Evolutionary conservation across 345 rosid species (phyloP).

Genomic region (Arabidopsis arenosa): DNA sequence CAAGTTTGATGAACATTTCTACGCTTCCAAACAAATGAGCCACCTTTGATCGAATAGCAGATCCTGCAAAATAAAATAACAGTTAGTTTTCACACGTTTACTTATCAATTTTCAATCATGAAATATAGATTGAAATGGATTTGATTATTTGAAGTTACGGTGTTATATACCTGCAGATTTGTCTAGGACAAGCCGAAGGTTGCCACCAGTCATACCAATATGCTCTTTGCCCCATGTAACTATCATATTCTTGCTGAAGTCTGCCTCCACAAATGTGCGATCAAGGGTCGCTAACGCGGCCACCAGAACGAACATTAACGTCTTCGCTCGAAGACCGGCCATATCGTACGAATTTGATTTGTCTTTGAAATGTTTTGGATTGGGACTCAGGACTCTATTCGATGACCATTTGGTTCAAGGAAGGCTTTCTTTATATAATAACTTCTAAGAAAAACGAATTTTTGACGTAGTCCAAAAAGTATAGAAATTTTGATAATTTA

Average conservation of each 20-base stretch:
- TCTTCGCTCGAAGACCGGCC: slow-evolving; percentile 44
- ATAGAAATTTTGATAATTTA: neutral
- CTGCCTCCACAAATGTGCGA: slow-evolving; percentile 53
- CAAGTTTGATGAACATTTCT: slow-evolving; percentile 82
- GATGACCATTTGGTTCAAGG: slow-evolving; percentile 4
- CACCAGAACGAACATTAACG: slow-evolving; percentile 43
- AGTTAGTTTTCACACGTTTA: neutral
- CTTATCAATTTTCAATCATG: neutral
- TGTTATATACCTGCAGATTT: slow-evolving; percentile 53
- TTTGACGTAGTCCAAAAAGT: slow-evolving; percentile 26
- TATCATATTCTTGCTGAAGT: slow-evolving; percentile 57
- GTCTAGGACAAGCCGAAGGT: slow-evolving; percentile 67
- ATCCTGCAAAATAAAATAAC: slow-evolving; percentile 45
- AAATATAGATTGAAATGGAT: neutral
- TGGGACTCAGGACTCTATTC: slow-evolving; percentile 2
- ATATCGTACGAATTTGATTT: slow-evolving; percentile 40
- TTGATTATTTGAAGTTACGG: neutral
- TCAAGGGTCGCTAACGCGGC: slow-evolving; percentile 44
- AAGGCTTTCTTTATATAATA: slow-evolving; percentile 20
- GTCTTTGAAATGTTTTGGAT: slow-evolving; percentile 23
- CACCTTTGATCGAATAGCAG: slow-evolving; percentile 63
- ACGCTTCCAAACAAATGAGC: slow-evolving; percentile 73
- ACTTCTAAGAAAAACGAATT: neutral
- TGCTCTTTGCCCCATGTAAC: slow-evolving; percentile 66
- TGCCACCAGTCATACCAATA: slow-evolving; percentile 47